phyloP scores from a whole-genome alignment of 2,329 filamentous ascomycete genomes.

The Plenodomus lindquistii region DNA sequence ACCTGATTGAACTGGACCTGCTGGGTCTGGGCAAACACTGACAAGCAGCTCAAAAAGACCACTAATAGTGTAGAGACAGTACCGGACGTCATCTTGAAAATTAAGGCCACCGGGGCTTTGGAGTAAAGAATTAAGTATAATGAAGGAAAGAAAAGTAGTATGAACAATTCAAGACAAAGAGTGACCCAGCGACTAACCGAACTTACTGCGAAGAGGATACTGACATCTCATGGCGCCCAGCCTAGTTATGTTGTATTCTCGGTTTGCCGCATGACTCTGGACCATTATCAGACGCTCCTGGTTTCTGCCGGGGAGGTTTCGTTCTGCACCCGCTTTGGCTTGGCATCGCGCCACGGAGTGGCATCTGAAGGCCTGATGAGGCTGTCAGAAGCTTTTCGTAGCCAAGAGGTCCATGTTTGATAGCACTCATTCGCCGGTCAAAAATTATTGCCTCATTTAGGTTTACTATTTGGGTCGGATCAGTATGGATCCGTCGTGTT shows the following conservation, averaged over 20 bases:
- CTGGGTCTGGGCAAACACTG: conserved; percentile 34
- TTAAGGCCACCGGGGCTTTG: conserved; percentile 40
- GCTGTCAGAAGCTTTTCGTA: neutral
- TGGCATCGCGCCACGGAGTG: conserved; percentile 19
- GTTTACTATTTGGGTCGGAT: conserved; percentile 23
- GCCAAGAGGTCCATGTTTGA: neutral
- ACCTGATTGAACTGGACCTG: conserved; percentile 44
- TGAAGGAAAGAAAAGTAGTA: conserved; percentile 24
- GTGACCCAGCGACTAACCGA: conserved; percentile 35
- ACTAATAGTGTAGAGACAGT: conserved; percentile 40
- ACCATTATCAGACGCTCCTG: conserved; percentile 6
- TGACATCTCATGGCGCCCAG: conserved; percentile 11
- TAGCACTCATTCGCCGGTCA: conserved; percentile 12
- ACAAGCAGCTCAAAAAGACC: conserved; percentile 31
- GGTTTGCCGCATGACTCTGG: conserved; percentile 11
- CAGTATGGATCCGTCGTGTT: conserved; percentile 23
- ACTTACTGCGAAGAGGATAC: conserved; percentile 32
- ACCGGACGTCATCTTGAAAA: conserved; percentile 40
- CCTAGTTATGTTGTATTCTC: conserved; percentile 29
- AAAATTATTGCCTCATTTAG: conserved; percentile 2
- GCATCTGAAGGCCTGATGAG: conserved; percentile 10
- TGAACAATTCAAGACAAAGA: conserved; percentile 27
- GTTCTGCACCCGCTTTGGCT: too few species aligned
- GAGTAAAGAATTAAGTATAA: conserved; percentile 28
- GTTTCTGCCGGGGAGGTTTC: conserved; percentile 23